Evolutionary conservation across 2,329 filamentous ascomycete species (phyloP), one percentile per base, ranked within the genome.

Genomic region (Blastomyces gilchristii): DNA sequence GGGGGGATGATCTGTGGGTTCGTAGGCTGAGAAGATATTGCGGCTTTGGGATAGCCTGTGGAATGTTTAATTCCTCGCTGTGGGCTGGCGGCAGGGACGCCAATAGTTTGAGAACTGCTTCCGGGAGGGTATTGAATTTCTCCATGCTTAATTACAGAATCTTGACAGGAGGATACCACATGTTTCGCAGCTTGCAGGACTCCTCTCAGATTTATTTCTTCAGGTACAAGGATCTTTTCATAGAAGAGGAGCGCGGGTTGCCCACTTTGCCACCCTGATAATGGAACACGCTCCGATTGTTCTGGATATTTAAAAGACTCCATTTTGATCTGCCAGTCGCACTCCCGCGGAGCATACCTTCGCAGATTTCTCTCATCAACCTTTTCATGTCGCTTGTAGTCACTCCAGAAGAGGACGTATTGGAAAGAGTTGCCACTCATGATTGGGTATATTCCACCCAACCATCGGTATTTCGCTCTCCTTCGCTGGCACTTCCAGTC

Each of bases 361-460:
- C 68, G 66, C 9, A 74, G 53, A 11, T 64, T 60, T 5, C 67
- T 66, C 3, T 47, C 49, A 6, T 69, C 66, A 5, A 22, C 12
- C 9, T 37, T 37, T 62, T 74, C 73, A 3, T 71, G 71, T 11
- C 70, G 67, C 41, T 71, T 62, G 4, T 64, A 58, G 50, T 75
- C 72, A 4, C 63, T 69, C 74, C 74, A 76, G 59, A 68, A 73
- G 8, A 76, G 66, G 4, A 70, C 70, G 28, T 68, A 69, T 25
- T 69, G 66, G 0, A 31, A 39, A 16, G 11, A 25, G n/a, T 43
- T 12, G 14, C n/a, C 41, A 16, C 9, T 7, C 14, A n/a, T 11
- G 3, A 67, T 43, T 3, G 63, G 64, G 62, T 77, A 77, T 16
- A 76, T 70, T 1, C 75, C 74, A 0, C 75, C 75, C 16, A 77